Evolutionary conservation across 2,329 filamentous ascomycete species (phyloP), one percentile per base, ranked within the genome.

Genomic region (Fusarium armeniacum): DNA sequence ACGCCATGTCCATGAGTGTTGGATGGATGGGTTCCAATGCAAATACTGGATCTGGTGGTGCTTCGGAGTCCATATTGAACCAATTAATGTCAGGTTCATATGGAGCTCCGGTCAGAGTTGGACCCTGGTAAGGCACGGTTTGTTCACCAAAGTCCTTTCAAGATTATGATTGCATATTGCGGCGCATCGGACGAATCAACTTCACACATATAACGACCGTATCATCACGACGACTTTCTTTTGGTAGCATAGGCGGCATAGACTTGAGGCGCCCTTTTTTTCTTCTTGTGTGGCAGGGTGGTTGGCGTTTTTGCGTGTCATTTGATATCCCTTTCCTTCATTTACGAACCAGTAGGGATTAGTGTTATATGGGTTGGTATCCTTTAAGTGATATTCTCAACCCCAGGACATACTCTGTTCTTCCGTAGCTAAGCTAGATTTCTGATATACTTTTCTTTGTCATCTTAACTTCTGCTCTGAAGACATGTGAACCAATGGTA

Each of bases 1-100:
- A 90, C 56, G 91, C 94, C 75, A 87, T 98, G 80, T 86, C 89
- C 18, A 85, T 85, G 38, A 91, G 90, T 67, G 84, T 97, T 30
- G 92, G 91, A 43, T 97, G 94, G 93, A 92, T 94, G 84, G 89
- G 86, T 13, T 71, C 78, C 11, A 79, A 78, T 54, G 61, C 76
- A 20, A 78, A 74, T 53, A 59, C 73, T n/a, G 55, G 58, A 35
- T 24, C 70, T 11, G 55, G 61, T 30, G 70, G 69, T 18, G 35
- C 71, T 33, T 76, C 80, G 24, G 85, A 88, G 41, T 81, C 88
- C 13, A 89, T 90, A 46, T 81, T 89, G 32, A 87, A 88, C 75
- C 87, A 90, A 76, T 80, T 91, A 32, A 83, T 90, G 72, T 87
- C 85, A 63, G 87, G 87, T 45, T 83, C 84, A 6, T 90, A 88